Evolutionary conservation across 2,329 filamentous ascomycete genomes (phyloP).

Genomic region (Stemphylium beticola): DNA sequence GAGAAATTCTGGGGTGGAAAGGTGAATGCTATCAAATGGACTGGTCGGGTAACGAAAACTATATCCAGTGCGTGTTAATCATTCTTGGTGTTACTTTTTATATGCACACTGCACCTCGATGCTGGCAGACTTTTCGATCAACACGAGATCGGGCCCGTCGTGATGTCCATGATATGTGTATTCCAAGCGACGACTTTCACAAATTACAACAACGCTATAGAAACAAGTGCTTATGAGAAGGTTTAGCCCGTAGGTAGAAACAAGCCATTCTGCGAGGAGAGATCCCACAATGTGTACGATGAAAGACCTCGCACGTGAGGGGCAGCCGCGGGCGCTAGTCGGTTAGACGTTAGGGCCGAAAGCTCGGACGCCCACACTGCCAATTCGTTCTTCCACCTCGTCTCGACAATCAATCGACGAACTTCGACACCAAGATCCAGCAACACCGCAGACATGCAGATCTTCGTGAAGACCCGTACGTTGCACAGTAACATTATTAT

Average conservation of each 20-base stretch:
- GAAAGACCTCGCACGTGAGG: conserved; percentile 17
- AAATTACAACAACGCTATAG: no score
- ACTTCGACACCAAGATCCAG: conserved; percentile 38
- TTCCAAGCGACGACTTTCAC: no score
- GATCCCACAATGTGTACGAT: not conserved
- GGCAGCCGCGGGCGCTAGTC: conserved; percentile 3
- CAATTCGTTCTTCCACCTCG: conserved; percentile 25
- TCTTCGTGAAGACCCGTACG: conserved; percentile 97
- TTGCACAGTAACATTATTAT: not conserved
- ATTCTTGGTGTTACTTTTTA: no score
- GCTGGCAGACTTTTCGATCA: no score
- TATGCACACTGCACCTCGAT: no score
- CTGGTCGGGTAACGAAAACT: no score
- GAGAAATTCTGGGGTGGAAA: not conserved
- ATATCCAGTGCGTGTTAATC: no score
- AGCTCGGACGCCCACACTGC: conserved; percentile 25
- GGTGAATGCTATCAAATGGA: no score
- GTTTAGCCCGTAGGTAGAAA: no score
- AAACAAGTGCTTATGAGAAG: no score
- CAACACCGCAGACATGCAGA: conserved; percentile 44
- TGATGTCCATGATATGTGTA: no score
- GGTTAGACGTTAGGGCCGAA: conserved; percentile 16
- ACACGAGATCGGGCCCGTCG: no score
- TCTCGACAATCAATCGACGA: conserved; percentile 24
- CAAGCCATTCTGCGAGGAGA: not conserved